phyloP scores from a whole-genome alignment of 208 protist species.

The Trichomonas vaginalis region DNA sequence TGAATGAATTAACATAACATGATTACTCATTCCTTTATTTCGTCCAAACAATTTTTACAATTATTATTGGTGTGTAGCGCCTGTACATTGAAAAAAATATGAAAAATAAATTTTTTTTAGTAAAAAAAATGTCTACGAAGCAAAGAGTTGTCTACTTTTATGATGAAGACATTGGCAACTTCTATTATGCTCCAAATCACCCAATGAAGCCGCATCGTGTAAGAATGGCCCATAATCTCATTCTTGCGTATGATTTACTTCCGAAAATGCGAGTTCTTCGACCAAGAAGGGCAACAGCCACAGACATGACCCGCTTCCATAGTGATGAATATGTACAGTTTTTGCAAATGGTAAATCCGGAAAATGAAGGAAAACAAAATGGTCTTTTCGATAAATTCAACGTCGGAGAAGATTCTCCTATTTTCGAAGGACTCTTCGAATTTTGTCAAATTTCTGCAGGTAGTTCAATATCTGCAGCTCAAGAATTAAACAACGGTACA shows the following conservation, averaged over 20 bases:
- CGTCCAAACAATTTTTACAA: no score
- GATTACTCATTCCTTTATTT: no score
- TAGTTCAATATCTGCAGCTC: slow-evolving; percentile 32
- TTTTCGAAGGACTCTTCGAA: slow-evolving; percentile 48
- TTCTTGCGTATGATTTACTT: slow-evolving; percentile 45
- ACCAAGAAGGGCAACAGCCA: slow-evolving; percentile 24
- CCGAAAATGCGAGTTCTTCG: slow-evolving; percentile 46
- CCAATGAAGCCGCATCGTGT: slow-evolving; percentile 50
- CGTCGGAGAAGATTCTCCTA: slow-evolving; percentile 44
- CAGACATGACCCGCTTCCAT: slow-evolving; percentile 45
- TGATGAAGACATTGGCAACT: slow-evolving; percentile 33
- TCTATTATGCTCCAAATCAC: slow-evolving; percentile 42
- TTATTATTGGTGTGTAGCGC: no score
- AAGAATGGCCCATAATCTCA: slow-evolving; percentile 46
- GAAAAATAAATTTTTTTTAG: not conserved
- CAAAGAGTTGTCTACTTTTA: slow-evolving; percentile 19
- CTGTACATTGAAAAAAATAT: no score
- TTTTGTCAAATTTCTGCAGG: slow-evolving; percentile 45
- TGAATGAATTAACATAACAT: no score
- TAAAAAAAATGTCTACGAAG: not conserved
- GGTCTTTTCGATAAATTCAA: slow-evolving; percentile 25
- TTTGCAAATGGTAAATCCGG: slow-evolving; percentile 33
- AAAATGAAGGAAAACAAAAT: slow-evolving; percentile 32
- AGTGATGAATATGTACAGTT: slow-evolving; percentile 46
- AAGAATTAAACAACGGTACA: slow-evolving; percentile 35